Evolutionary conservation across 2,329 filamentous ascomycete genomes (phyloP).

Genomic region (Beauveria scarabaeidicola): DNA sequence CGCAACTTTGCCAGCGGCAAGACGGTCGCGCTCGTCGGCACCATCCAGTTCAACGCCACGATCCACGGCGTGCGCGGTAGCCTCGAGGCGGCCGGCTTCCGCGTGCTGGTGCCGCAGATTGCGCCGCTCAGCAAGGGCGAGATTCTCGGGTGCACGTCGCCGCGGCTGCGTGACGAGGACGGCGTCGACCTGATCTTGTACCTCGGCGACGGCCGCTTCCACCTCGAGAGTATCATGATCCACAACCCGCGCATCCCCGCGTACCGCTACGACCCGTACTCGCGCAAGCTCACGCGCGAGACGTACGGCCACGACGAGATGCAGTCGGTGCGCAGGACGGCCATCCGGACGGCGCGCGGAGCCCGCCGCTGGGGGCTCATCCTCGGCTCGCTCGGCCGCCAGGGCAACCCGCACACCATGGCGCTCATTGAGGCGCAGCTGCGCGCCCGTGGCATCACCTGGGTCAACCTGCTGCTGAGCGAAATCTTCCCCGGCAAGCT

Average conservation of each 20-base stretch:
- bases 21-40: slow-evolving; percentile 87
- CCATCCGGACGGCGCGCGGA: slow-evolving; percentile 64
- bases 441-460: slow-evolving; percentile 62
- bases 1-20: slow-evolving; percentile 81
- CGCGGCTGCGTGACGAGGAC: slow-evolving; percentile 51
- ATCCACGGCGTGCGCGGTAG: slow-evolving; percentile 75
- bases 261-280: slow-evolving; percentile 96
- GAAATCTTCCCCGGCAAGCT: slow-evolving; percentile 97
- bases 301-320: slow-evolving; percentile 89
- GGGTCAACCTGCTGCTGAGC: slow-evolving; percentile 76
- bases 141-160: slow-evolving; percentile 94
- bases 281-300: slow-evolving; percentile 81
- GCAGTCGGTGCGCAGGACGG: slow-evolving; percentile 67
- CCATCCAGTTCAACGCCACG: slow-evolving; percentile 97
- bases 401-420: slow-evolving; percentile 93
- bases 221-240: slow-evolving; percentile 98
- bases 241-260: slow-evolving; percentile 87
- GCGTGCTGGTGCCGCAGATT: slow-evolving; percentile 82
- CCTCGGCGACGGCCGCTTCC: slow-evolving; percentile 86
- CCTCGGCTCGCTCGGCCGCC: slow-evolving; percentile 80
- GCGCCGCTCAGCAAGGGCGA: slow-evolving; percentile 83
- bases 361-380: slow-evolving; percentile 94
- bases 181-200: slow-evolving; percentile 74
- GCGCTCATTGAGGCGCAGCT: slow-evolving; percentile 74
- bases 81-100: slow-evolving; percentile 78